Conservation (phyloP, 208 protist species). For the Crithidia expoeki region DNA sequence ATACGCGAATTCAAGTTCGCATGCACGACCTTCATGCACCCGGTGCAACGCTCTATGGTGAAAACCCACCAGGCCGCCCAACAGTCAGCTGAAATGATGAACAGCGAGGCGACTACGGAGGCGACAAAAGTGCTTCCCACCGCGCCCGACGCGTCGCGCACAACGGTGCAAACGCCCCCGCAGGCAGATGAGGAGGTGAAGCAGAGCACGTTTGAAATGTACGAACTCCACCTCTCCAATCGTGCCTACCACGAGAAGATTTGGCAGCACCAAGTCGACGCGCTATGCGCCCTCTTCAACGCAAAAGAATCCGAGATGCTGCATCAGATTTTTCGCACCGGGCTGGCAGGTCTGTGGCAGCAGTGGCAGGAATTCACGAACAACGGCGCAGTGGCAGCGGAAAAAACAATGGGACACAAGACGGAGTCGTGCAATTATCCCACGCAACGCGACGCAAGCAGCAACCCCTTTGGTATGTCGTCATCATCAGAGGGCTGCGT, state of each 20-base stretch:
- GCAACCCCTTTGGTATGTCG: neutral
- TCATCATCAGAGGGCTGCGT: slow-evolving; percentile 3
- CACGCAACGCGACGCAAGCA: neutral
- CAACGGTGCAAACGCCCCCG: too few relatives aligned
- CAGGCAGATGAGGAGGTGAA: slow-evolving; percentile 15
- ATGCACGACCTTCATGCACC: neutral
- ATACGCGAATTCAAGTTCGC: slow-evolving; percentile 3
- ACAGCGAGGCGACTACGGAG: too few relatives aligned
- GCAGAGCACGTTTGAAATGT: neutral
- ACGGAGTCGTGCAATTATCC: neutral
- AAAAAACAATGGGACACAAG: slow-evolving; percentile 20
- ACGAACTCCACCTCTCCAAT: slow-evolving; percentile 7
- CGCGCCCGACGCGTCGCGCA: too few relatives aligned
- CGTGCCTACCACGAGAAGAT: neutral
- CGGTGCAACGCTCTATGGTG: too few relatives aligned
- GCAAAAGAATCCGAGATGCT: slow-evolving; percentile 17
- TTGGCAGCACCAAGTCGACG: slow-evolving; percentile 22
- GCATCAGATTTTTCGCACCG: slow-evolving; percentile 11
- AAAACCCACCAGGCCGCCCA: too few relatives aligned
- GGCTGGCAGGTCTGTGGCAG: slow-evolving; percentile 1
- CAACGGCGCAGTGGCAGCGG: slow-evolving; percentile 23
- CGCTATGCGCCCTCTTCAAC: slow-evolving; percentile 21
- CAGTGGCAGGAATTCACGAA: slow-evolving; percentile 29
- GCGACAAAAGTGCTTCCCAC: too few relatives aligned
- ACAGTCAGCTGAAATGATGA: too few relatives aligned